Evolutionary conservation across 129 eudicot genomes (phyloP), one percentile per base, ranked within the genome.

Genomic region (Helianthus tuberosus): DNA sequence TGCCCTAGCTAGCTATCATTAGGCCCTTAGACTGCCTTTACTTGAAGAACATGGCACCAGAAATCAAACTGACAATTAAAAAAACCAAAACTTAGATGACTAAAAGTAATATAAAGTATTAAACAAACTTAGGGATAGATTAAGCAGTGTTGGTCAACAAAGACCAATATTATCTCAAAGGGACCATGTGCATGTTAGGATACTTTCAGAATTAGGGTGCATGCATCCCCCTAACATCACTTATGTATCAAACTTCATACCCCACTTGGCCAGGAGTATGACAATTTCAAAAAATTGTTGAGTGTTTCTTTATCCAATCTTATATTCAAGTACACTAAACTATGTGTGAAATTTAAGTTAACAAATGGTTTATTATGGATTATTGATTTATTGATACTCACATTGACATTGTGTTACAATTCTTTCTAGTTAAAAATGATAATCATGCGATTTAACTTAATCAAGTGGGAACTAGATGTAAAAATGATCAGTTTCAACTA

Each of bases 221-320:
- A 79, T 72, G 78, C 83, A 64, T 79, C 78, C 83, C 74, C 78
- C 73, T 72, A 64, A 72, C 74, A 72, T 72, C 62, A 72, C 54
- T 54, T 72, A 72, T 72, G 83, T 41, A 72, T 78, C 52, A 48
- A 72, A 79, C 72, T 79, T 72, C 23, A 64, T 44, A 36, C 68
- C 78, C 83, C 83, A 79, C 83, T 79, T 79, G 78, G 68, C 83
- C 55, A 78, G 82, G 82, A 79, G 64, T 78, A 79, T 72, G 64
- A 62, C 69, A 46, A 57, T 72, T 65, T 64, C 68, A 54, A 65
- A 60, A 79, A 44, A 55, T 58, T 67, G 68, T 55, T 66, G 68
- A 66, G 70, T 67, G 74, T 25, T 75, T 75, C 67, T 41, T 52
- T 53, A 5, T 65, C 47, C 46, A 58, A 36, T 68, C 52, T 5